phyloP scores from a whole-genome alignment of 441 rosid genomes.

The Raphanus hybrid region DNA sequence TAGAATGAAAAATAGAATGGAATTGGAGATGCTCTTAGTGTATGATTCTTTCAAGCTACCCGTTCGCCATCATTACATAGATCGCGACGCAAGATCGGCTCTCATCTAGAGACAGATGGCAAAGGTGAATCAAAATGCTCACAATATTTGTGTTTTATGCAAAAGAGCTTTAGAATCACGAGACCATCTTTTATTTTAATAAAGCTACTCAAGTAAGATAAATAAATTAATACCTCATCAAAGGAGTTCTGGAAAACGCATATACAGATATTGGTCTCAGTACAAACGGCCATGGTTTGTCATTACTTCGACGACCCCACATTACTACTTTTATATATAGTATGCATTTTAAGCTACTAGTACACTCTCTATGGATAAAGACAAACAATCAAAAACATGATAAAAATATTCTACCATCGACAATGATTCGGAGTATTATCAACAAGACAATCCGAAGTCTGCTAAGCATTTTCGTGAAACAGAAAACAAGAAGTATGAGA shows the following conservation, averaged over 20 bases:
- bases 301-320: background rate
- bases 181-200: background rate
- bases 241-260: background rate
- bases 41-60: background rate
- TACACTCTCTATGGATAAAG: background rate
- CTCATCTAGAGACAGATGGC: background rate
- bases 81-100: background rate
- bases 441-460: background rate
- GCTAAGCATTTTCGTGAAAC: too few relatives aligned
- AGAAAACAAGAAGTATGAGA: background rate
- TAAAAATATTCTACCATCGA: background rate
- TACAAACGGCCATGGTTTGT: background rate
- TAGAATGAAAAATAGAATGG: too few relatives aligned
- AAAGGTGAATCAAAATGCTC: background rate
- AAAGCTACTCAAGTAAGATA: background rate
- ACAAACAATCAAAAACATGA: background rate
- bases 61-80: background rate
- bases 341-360: background rate
- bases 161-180: background rate
- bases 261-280: background rate
- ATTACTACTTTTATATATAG: background rate
- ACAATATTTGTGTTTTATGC: background rate
- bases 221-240: slow-evolving; percentile 2
- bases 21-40: background rate
- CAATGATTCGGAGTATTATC: background rate